phyloP scores from a whole-genome alignment of 2,329 filamentous ascomycete genomes.

The Aspergillus puulaauensis region DNA sequence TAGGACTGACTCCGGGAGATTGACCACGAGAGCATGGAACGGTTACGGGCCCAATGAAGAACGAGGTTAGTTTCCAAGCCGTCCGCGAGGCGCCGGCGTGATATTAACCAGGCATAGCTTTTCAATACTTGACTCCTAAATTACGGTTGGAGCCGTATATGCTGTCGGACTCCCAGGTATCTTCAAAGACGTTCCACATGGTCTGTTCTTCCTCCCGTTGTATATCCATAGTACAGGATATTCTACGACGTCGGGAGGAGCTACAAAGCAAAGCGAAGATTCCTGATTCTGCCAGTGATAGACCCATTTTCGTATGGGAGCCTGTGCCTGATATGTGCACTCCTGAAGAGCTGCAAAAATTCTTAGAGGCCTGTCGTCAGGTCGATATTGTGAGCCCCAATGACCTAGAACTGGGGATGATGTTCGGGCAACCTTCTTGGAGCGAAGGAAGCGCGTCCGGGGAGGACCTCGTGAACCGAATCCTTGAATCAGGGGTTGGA shows the following conservation, averaged over 20 bases:
- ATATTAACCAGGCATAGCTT: constrained; percentile 53
- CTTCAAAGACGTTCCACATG: constrained; percentile 78
- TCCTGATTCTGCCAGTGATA: constrained; percentile 39
- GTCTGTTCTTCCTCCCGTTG: constrained; percentile 80
- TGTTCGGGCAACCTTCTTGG: constrained; percentile 64
- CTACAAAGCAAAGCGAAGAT: constrained; percentile 28
- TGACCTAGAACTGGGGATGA: constrained; percentile 79
- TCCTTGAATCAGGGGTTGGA: constrained; percentile 39
- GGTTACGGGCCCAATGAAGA: constrained; percentile 73
- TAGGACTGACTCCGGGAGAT: constrained; percentile 62
- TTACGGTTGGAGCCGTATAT: constrained; percentile 73
- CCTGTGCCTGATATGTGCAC: constrained; percentile 87
- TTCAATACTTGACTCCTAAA: constrained; percentile 87
- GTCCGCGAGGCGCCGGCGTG: background rate
- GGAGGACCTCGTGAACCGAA: constrained; percentile 32
- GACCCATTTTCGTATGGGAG: constrained; percentile 87
- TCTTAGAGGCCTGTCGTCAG: constrained; percentile 51
- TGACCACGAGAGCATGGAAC: constrained; percentile 92
- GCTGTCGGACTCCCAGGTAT: constrained; percentile 65
- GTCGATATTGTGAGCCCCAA: constrained; percentile 74
- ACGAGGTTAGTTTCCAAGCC: constrained; percentile 44
- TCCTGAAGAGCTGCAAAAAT: constrained; percentile 59
- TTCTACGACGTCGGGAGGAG: constrained; percentile 55
- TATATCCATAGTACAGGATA: constrained; percentile 70
- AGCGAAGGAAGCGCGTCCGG: constrained; percentile 26